phyloP scores from a whole-genome alignment of 345 rosid genomes.

The Melaleuca alternifolia region DNA sequence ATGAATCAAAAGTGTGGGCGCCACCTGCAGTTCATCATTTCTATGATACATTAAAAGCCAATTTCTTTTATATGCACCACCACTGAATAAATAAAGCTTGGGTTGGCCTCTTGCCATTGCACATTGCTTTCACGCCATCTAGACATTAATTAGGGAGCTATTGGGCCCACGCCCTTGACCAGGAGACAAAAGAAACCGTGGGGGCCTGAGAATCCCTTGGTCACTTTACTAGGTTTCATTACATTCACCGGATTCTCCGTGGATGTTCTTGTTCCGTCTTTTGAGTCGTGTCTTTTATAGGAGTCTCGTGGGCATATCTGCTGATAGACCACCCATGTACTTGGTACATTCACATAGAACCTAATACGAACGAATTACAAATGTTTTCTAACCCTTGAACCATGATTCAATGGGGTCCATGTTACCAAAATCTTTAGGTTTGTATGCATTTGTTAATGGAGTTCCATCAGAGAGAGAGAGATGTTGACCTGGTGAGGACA shows the following conservation, averaged over 20 bases:
- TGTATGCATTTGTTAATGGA: not conserved
- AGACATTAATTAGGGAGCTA: not conserved
- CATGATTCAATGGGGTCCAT: not conserved
- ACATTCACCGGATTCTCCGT: conserved; percentile 33
- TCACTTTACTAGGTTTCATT: conserved; percentile 12
- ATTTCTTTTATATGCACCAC: not conserved
- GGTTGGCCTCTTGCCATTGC: not conserved
- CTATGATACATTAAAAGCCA: not conserved
- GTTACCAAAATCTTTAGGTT: not conserved
- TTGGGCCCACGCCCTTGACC: not conserved
- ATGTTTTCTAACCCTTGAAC: not conserved
- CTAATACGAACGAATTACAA: not conserved
- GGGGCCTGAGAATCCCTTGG: conserved; percentile 7
- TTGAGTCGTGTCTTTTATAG: not conserved
- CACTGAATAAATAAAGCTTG: not conserved
- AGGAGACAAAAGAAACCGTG: not conserved
- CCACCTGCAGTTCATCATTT: not conserved
- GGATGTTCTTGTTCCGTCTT: not conserved
- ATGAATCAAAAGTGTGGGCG: not conserved
- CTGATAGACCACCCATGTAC: not conserved
- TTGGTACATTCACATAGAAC: not conserved
- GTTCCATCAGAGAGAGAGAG: not conserved
- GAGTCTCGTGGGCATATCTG: not conserved
- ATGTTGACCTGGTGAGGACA: conserved; percentile 3
- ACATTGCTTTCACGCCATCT: not conserved